Base-by-base conservation (phyloP, 2,329 filamentous ascomycete genomes). In the Scedosporium apiospermum region DNA sequence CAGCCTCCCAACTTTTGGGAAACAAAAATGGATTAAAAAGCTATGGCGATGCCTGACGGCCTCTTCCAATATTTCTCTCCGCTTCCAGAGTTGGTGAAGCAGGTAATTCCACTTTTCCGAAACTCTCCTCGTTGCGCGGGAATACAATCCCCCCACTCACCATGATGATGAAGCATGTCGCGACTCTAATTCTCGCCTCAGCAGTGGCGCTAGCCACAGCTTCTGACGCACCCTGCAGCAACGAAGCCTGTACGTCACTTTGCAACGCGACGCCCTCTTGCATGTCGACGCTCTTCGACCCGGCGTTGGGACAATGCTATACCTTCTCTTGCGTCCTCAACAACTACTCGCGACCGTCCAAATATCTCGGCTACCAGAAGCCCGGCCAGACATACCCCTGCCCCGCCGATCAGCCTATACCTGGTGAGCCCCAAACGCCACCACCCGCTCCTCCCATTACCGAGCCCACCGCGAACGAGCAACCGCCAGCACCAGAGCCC, bases 281-380 rank as follows among this genome's bases (percentile, higher is more conserved):
- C 61, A 34, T 58, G 34, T 62, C 61, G 38, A 62, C 55, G 53
- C 61, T 62, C 53, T 62, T 62, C 55, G 61, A 62, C 38, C 55
- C 61, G 2, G 53, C 14, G 34, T 27, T 38, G 7, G 53, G 27
- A 9, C 61, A 58, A 9, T 62, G 61, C 61, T 62, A 62, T 16
- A 57, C 53, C 5, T 62, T 58, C 55, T 49, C 53, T 27, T 62
- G 61, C 55, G 53, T 62, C 30, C 14, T 62, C 38, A 49, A 62
- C 55, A 58, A 62, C 55, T 57, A 58, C 53, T 58, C 53, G 21
- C 12, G 16, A 41, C 53, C 53, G 16, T 62, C 61, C 38, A 49
- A 58, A 27, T 62, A 58, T 41, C 55, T 58, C 12, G 61, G 61
- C 26, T 62, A 62, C 61, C 38, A 62, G 55, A 62, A 62, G 55